Evolutionary conservation across 2,329 filamentous ascomycete species (phyloP).

Genomic region (Teratosphaeria epicoccoides): DNA sequence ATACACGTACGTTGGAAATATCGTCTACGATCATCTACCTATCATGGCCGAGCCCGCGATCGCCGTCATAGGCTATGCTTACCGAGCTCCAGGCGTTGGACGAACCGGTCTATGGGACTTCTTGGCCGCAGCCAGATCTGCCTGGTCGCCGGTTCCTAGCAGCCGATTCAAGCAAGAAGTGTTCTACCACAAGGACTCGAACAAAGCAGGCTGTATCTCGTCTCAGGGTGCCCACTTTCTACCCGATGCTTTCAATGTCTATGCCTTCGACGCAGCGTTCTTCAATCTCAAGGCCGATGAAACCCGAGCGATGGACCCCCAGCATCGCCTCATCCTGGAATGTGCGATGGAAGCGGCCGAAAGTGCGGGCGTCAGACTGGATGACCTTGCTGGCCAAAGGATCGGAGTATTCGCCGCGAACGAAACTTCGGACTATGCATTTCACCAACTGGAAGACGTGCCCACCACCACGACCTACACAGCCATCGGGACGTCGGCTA

Average conservation of each 20-base stretch:
- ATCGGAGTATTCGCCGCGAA: background rate
- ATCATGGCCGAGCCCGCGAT: background rate
- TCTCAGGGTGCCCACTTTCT: background rate
- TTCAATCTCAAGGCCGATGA: slow-evolving; percentile 10
- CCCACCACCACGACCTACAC: background rate
- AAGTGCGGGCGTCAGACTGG: background rate
- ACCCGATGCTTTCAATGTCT: background rate
- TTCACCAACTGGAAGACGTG: background rate
- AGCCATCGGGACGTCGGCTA: background rate
- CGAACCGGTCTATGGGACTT: background rate
- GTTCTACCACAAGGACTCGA: background rate
- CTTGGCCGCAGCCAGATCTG: background rate
- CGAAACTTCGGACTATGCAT: background rate
- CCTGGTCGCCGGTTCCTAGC: background rate
- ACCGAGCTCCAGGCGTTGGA: background rate
- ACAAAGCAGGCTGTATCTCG: background rate
- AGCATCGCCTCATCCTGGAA: slow-evolving; percentile 13
- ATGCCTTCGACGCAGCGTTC: slow-evolving; percentile 12
- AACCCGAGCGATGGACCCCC: slow-evolving; percentile 12
- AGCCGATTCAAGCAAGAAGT: background rate
- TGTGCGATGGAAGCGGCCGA: background rate
- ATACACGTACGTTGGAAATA: too few species aligned
- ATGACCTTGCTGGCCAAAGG: background rate
- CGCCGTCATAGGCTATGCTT: background rate
- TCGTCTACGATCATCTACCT: too few species aligned